phyloP scores from a whole-genome alignment of 2,329 filamentous ascomycete genomes.

The Apiospora kogelbergensis region DNA sequence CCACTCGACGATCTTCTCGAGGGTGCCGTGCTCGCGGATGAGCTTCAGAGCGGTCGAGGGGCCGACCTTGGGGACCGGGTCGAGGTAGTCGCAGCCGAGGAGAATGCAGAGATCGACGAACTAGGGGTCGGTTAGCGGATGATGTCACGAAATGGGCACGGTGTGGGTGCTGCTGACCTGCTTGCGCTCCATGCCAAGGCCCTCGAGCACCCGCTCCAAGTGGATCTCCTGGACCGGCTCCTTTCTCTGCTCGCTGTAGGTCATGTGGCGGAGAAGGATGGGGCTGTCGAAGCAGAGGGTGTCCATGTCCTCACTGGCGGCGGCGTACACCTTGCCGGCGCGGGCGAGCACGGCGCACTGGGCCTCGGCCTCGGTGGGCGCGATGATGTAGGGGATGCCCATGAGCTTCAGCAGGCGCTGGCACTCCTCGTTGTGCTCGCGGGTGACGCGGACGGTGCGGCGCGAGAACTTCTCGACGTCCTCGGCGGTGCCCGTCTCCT shows the following conservation, averaged over 20 bases:
- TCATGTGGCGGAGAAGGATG: constrained; percentile 87
- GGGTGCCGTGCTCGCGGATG: constrained; percentile 84
- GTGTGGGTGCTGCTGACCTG: constrained; percentile 56
- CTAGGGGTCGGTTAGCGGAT: constrained; percentile 41
- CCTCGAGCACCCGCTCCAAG: constrained; percentile 81
- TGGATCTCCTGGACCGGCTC: constrained; percentile 97
- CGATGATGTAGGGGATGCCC: constrained; percentile 93
- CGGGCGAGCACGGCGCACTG: constrained; percentile 89
- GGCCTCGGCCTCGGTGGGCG: constrained; percentile 94
- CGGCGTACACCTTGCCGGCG: constrained; percentile 93
- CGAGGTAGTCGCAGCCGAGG: constrained; percentile 95
- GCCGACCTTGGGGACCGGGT: constrained; percentile 92
- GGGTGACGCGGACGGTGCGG: constrained; percentile 89
- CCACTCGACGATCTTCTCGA: constrained; percentile 83
- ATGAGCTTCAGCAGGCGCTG: constrained; percentile 88
- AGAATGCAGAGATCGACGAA: constrained; percentile 98
- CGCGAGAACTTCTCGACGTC: constrained; percentile 98
- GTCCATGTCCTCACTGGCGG: constrained; percentile 98
- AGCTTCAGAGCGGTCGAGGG: constrained; percentile 89
- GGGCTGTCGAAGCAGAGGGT: constrained; percentile 94
- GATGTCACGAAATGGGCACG: neutral
- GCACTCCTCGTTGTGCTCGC: constrained; percentile 95
- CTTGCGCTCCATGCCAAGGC: constrained; percentile 81
- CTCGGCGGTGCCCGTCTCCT: constrained; percentile 93
- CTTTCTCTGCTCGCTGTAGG: constrained; percentile 95